Percentiles rank a stretch among this genome's conserved stretches.
These are phyloP conservation scores for Cronartium quercuum DNA, from an alignment of 1,284 basidiomycete species.

Conservation along the genomic window DNA sequence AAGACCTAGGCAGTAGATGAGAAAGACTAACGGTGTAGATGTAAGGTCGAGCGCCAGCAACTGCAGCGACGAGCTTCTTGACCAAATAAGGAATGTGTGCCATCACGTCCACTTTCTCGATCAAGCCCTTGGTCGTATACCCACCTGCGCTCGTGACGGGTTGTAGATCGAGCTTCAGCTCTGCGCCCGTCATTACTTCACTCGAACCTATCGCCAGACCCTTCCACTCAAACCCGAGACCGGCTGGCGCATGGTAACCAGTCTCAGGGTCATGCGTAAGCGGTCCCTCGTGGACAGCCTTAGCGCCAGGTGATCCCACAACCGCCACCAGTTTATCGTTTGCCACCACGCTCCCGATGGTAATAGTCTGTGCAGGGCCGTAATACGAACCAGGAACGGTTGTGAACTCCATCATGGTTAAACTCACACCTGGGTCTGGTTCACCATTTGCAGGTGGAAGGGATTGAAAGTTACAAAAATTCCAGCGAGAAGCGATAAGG, in stretches of 20 bases:
- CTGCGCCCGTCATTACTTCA: constrained; percentile 43
- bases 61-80: constrained; percentile 81
- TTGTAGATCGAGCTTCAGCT: constrained; percentile 57
- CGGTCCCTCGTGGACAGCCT: constrained; percentile 62
- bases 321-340: constrained; percentile 68
- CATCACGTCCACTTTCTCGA: constrained; percentile 94
- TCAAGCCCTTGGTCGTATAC: constrained; percentile 64
- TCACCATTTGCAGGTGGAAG: constrained; percentile 43
- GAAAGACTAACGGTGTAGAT: constrained; percentile 57
- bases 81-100: constrained; percentile 90
- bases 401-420: constrained; percentile 93
- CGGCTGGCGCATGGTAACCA: constrained; percentile 69
- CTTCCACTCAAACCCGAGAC: constrained; percentile 71
- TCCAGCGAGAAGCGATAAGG: constrained; percentile 86
- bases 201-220: constrained; percentile 57
- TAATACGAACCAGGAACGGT: constrained; percentile 55
- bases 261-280: constrained; percentile 66
- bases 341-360: constrained; percentile 74
- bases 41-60: constrained; percentile 83
- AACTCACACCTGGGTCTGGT: constrained; percentile 63
- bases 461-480: constrained; percentile 79
- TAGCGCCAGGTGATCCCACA: constrained; percentile 66
- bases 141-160: constrained; percentile 59
- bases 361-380: constrained; percentile 55
- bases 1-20: background rate